Conservation (phyloP, 2,329 filamentous ascomycete genomes). For the Aureobasidium lini region DNA sequence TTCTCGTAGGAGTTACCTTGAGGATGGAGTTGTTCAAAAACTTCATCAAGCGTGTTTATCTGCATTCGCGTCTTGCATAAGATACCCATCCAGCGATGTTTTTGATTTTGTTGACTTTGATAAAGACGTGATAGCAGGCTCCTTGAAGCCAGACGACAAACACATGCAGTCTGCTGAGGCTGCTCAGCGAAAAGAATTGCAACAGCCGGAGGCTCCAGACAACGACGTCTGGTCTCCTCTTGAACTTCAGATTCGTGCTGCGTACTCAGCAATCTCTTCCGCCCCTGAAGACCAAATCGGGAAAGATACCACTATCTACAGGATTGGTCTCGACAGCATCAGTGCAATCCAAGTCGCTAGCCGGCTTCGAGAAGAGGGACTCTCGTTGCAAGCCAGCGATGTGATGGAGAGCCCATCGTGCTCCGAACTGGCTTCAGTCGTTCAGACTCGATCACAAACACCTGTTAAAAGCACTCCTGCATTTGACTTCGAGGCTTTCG, state of each 20-base stretch:
- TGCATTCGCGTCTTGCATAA: slow-evolving; percentile 21
- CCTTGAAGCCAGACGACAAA: neutral
- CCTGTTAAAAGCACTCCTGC: neutral
- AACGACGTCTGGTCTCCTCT: slow-evolving; percentile 40
- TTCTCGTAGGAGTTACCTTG: slow-evolving; percentile 18
- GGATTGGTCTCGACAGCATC: slow-evolving; percentile 87
- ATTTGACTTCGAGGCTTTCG: slow-evolving; percentile 47
- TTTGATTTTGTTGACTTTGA: slow-evolving; percentile 19
- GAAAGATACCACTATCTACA: slow-evolving; percentile 66
- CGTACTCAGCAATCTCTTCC: slow-evolving; percentile 53
- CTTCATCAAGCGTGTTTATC: slow-evolving; percentile 13
- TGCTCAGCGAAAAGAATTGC: neutral
- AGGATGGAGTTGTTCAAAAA: neutral
- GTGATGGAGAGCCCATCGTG: slow-evolving; percentile 53
- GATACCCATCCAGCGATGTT: slow-evolving; percentile 23
- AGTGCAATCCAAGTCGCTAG: slow-evolving; percentile 72
- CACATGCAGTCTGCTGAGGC: neutral
- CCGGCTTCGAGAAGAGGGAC: slow-evolving; percentile 53
- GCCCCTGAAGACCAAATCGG: slow-evolving; percentile 45
- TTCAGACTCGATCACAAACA: slow-evolving; percentile 16
- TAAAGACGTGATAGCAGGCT: slow-evolving; percentile 12
- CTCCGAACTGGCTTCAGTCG: slow-evolving; percentile 25
- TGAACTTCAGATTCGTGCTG: slow-evolving; percentile 48
- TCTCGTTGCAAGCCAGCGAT: slow-evolving; percentile 59
- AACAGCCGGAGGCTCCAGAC: neutral